Evolutionary conservation across 352 stramenopile genomes (phyloP).

Genomic region (Globisporangium barbulae): DNA sequence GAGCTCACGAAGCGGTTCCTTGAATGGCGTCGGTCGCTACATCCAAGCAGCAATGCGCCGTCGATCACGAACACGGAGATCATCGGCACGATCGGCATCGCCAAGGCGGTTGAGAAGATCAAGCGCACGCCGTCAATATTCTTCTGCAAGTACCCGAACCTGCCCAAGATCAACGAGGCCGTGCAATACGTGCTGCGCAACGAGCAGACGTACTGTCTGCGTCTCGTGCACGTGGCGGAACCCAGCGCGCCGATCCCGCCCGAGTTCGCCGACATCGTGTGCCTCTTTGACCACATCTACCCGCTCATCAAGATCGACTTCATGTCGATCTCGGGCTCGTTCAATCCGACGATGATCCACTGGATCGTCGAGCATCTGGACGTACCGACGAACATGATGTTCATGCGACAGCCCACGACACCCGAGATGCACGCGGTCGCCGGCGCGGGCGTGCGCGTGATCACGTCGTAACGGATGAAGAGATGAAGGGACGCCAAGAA

Average conservation of each 20-base stretch:
- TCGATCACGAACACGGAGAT: conserved; percentile 20
- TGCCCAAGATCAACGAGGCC: conserved; percentile 90
- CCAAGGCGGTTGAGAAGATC: conserved; percentile 71
- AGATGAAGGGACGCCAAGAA: conserved; percentile 14
- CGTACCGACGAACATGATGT: conserved; percentile 86
- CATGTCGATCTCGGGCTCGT: conserved; percentile 50
- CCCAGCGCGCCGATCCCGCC: conserved; percentile 23
- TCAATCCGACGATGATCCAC: conserved; percentile 64
- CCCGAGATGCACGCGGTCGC: conserved; percentile 61
- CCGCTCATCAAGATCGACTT: conserved; percentile 83
- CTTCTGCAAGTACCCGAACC: conserved; percentile 86
- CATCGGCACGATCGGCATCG: conserved; percentile 52
- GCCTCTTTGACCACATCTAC: conserved; percentile 84
- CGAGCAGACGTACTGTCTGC: conserved; percentile 84
- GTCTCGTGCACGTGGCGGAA: conserved; percentile 77
- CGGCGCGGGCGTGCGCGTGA: conserved; percentile 74
- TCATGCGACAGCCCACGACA: conserved; percentile 74
- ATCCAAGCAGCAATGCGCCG: conserved; percentile 1
- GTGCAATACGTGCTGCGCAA: conserved; percentile 89
- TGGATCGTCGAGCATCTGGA: conserved; percentile 64
- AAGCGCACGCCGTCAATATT: conserved; percentile 86
- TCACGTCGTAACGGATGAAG: conserved; percentile 61
- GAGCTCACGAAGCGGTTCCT: conserved; percentile 41
- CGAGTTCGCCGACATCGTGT: conserved; percentile 35
- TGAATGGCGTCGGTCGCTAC: conserved; percentile 6